A percentile compares a stretch with the other conserved stretches of the same genome.
phyloP scores from a whole-genome alignment of 306 rosid species.

The Quercus gilva region DNA sequence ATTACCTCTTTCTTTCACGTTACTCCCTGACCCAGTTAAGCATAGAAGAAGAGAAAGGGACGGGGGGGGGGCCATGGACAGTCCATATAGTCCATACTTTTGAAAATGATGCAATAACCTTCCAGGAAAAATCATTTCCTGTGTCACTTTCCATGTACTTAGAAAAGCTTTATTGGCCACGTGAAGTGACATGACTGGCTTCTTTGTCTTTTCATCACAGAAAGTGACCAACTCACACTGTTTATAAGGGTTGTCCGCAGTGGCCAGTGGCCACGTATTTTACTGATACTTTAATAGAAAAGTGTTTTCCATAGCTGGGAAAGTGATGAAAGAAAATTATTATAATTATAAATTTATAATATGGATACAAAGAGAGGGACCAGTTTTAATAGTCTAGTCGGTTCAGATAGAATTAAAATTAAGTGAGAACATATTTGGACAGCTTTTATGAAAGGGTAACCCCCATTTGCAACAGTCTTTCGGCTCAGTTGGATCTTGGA shows the following conservation, averaged over 20 bases:
- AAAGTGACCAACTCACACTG: not conserved
- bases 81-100: not conserved
- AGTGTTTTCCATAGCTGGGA: not conserved
- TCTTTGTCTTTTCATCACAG: conserved; percentile 7
- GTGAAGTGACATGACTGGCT: conserved; percentile 24
- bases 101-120: not conserved
- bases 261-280: conserved; percentile 1
- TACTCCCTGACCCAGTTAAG: not conserved
- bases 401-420: conserved; percentile 2
- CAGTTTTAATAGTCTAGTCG: not conserved
- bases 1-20: not conserved
- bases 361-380: not conserved
- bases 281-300: not conserved
- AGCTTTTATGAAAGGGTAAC: not conserved
- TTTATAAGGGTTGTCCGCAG: not conserved
- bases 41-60: not conserved
- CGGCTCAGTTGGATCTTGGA: not conserved
- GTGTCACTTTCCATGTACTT: not conserved
- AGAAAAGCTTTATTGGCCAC: conserved; percentile 15
- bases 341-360: too few relatives aligned
- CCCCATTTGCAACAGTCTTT: not conserved
- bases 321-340: not conserved
- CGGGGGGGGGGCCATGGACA: too few relatives aligned
- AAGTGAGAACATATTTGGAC: conserved; percentile 11
- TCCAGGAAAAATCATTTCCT: not conserved